These are phyloP conservation scores for Arthrobotrys entomopaga DNA, from an alignment of 2,329 filamentous ascomycete species.

Conservation along the genomic window DNA sequence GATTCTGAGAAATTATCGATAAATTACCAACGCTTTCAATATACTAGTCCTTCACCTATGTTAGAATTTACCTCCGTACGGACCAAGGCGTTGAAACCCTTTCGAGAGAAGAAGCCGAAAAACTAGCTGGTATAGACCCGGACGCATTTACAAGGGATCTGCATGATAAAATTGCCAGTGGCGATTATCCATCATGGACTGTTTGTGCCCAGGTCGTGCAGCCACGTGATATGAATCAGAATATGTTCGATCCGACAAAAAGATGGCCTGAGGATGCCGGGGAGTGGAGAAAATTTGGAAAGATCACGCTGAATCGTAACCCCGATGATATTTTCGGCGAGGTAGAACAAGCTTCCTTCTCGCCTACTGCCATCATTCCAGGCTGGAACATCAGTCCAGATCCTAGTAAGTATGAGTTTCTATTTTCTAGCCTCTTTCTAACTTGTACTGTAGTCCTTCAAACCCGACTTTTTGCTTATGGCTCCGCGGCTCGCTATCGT, in stretches of 20 bases:
- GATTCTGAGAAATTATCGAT: too few species aligned
- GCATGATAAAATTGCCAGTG: conserved; percentile 71
- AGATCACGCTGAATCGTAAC: conserved; percentile 73
- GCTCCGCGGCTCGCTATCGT: conserved; percentile 72
- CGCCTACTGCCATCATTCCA: conserved; percentile 72
- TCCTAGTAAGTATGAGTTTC: too few species aligned
- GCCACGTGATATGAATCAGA: conserved; percentile 71
- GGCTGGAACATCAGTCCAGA: conserved; percentile 73
- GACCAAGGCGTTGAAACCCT: conserved; percentile 72
- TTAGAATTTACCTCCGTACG: conserved; percentile 73
- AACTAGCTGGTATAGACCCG: conserved; percentile 66
- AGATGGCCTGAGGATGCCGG: conserved; percentile 74
- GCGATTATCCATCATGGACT: conserved; percentile 72
- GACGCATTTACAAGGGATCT: conserved; percentile 74
- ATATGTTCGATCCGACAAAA: conserved; percentile 76
- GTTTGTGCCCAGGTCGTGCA: conserved; percentile 73
- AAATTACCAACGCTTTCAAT: neutral
- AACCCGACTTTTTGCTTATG: conserved; percentile 71
- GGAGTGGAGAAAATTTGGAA: conserved; percentile 71
- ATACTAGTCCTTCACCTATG: conserved; percentile 69
- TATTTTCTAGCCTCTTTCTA: too few species aligned
- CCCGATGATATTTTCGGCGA: conserved; percentile 67
- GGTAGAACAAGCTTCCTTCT: conserved; percentile 75
- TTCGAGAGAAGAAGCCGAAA: conserved; percentile 66
- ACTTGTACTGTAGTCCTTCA: too few species aligned